Evolutionary conservation across 257 asterid genomes (phyloP).

Genomic region (Solanum sitiens): DNA sequence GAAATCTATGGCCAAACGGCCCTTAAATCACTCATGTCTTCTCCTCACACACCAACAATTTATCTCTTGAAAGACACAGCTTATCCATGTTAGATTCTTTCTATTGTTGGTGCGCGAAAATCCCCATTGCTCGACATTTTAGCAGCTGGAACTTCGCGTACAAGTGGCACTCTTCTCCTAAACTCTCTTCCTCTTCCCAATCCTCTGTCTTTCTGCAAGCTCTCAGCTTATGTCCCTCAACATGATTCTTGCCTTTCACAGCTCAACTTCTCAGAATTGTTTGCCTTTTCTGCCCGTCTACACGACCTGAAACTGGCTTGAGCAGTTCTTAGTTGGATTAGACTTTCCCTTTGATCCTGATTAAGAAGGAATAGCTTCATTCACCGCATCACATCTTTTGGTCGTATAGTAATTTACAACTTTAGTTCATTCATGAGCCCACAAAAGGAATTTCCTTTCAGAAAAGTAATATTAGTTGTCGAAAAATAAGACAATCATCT

Average conservation of each 20-base stretch:
- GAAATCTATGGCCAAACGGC: too few relatives aligned
- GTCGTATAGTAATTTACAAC: too few relatives aligned
- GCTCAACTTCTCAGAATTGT: conserved; percentile 67
- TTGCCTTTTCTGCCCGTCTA: conserved; percentile 57
- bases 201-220: conserved; percentile 55
- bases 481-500: too few relatives aligned
- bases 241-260: conserved; percentile 69
- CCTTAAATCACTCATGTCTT: background rate
- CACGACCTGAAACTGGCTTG: conserved; percentile 33
- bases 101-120: conserved; percentile 18
- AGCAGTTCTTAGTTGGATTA: background rate
- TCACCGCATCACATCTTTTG: too few relatives aligned
- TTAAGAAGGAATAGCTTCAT: too few relatives aligned
- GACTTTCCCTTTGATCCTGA: background rate
- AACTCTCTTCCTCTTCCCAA: conserved; percentile 42
- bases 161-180: conserved; percentile 50
- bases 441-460: too few relatives aligned
- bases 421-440: too few relatives aligned
- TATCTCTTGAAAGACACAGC: conserved; percentile 32
- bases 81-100: conserved; percentile 68
- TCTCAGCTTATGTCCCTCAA: conserved; percentile 81
- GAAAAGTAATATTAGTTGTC: too few relatives aligned
- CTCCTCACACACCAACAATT: conserved; percentile 23
- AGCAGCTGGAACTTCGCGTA: conserved; percentile 57
- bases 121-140: conserved; percentile 86